Base-by-base conservation (phyloP, 2,329 filamentous ascomycete species). In the Xylariaceae sp. region DNA sequence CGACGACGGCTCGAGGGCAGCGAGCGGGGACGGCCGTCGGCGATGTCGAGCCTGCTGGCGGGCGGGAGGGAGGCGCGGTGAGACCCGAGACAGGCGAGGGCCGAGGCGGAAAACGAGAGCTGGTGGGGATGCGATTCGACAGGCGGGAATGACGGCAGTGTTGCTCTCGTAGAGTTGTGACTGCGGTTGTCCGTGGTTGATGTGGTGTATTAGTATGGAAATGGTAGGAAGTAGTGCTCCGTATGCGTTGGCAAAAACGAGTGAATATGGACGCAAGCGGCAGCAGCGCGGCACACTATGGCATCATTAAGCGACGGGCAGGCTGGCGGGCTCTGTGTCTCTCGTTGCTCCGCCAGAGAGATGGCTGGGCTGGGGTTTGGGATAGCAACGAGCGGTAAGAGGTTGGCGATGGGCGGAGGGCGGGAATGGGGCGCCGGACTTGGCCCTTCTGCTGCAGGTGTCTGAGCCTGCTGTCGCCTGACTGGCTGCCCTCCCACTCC, bases 281-380 rank as follows among this genome's bases (percentile, higher is more conserved):
- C 29, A 32, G 16, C 12, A 30, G 22, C 19, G 6, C 22, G 23
- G n/a, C 12, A n/a, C 12, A 24, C 19, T 37, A 43, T 36, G 37
- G 34, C 36, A 41, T 44, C 30, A 21, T 25, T n/a, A 24, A 25
- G 13, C 18, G 14, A 14, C 7, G 5, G 16, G 13, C 28, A 36
- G 19, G 26, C 15, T 28, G 33, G 42, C 18, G 29, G 35, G 39
- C 32, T 36, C 31, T 16, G 32, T 21, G 32, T 35, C 28, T 40
- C 40, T 45, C 31, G 42, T 45, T 43, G 40, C 43, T 43, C 38
- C 32, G 40, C 43, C 43, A 45, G 35, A 43, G 25, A 34, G n/a
- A n/a, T n/a, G n/a, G n/a, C n/a, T n/a, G n/a, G n/a, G n/a, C n/a
- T n/a, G n/a, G n/a, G n/a, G n/a, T n/a, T n/a, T n/a, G n/a, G n/a